phyloP scores from a whole-genome alignment of 2,329 filamentous ascomycete species.

The Fusarium robinianum region DNA sequence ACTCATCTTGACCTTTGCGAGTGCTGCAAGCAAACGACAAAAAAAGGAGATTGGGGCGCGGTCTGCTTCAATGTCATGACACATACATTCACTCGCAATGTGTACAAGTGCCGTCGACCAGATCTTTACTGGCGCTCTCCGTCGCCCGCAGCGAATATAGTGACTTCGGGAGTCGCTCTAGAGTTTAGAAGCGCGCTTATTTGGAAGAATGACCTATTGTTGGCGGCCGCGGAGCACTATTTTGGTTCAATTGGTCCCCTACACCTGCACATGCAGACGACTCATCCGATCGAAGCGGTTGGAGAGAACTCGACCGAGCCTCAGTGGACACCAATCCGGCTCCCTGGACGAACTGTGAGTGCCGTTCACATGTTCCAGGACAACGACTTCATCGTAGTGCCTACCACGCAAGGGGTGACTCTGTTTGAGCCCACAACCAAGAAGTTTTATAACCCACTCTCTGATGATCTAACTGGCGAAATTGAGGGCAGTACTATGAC shows the following conservation, averaged over 20 bases:
- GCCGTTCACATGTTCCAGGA: constrained; percentile 20
- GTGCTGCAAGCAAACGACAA: constrained; percentile 8
- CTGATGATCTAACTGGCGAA: no score
- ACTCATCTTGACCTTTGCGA: constrained; percentile 1
- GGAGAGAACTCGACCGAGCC: not conserved
- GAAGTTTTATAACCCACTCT: no score
- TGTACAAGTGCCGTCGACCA: constrained; percentile 9
- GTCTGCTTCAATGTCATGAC: constrained; percentile 27
- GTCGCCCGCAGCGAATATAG: not conserved
- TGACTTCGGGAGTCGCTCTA: not conserved
- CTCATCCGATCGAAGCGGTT: constrained; percentile 11
- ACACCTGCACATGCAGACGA: constrained; percentile 3
- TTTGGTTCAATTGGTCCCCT: no score
- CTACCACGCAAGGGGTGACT: constrained; percentile 12
- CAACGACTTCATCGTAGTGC: constrained; percentile 21
- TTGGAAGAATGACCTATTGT: constrained; percentile 23
- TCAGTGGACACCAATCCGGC: constrained; percentile 1
- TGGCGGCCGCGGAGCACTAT: no score
- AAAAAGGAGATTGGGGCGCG: constrained; percentile 17
- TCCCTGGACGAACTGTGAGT: not conserved
- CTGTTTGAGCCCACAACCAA: constrained; percentile 13
- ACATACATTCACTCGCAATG: constrained; percentile 16
- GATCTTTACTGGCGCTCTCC: constrained; percentile 7
- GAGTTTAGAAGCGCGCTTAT: constrained; percentile 8
- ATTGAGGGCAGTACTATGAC: no score